A percentile compares a stretch with the other conserved stretches of the same genome.
Conservation (phyloP, 2,329 filamentous ascomycete genomes). For the Coniochaeta sp. region DNA sequence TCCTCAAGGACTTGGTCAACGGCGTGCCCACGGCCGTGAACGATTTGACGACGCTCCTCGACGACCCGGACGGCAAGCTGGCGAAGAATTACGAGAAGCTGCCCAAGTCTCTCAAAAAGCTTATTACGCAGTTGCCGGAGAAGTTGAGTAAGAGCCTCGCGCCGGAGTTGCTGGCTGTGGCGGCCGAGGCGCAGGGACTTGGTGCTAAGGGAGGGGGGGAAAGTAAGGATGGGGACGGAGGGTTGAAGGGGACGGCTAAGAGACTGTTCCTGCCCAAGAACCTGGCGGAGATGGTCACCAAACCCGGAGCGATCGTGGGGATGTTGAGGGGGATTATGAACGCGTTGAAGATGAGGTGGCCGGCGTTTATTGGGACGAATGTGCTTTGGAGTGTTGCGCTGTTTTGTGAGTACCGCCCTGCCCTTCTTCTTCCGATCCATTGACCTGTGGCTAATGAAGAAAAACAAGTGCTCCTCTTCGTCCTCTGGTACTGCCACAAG, state of each 20-base stretch:
- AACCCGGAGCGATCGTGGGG: slow-evolving; percentile 77
- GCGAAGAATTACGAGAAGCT: slow-evolving; percentile 57
- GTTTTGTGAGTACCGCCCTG: slow-evolving; percentile 56
- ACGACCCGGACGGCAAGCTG: slow-evolving; percentile 56
- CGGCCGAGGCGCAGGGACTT: slow-evolving; percentile 66
- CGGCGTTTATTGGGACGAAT: slow-evolving; percentile 85
- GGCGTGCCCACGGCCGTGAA: slow-evolving; percentile 90
- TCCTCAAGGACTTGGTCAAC: slow-evolving; percentile 87
- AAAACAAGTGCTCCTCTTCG: slow-evolving; percentile 69
- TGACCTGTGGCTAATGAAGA: too few species aligned
- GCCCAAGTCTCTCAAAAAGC: slow-evolving; percentile 73
- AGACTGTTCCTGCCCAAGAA: slow-evolving; percentile 64
- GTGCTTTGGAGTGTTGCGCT: slow-evolving; percentile 84
- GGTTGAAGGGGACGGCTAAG: slow-evolving; percentile 44
- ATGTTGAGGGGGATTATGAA: slow-evolving; percentile 88
- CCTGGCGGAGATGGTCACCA: slow-evolving; percentile 72
- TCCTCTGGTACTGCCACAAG: slow-evolving; percentile 98
- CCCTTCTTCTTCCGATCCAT: neutral
- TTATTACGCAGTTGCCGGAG: slow-evolving; percentile 76
- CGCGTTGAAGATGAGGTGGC: slow-evolving; percentile 80
- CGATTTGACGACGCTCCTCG: slow-evolving; percentile 64
- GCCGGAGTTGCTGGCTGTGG: slow-evolving; percentile 75
- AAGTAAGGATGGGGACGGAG: slow-evolving; percentile 33
- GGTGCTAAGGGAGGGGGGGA: slow-evolving; percentile 41
- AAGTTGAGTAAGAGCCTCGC: slow-evolving; percentile 71